Base-by-base conservation (phyloP, 306 rosid genomes). In the Cucumis hystrix region DNA sequence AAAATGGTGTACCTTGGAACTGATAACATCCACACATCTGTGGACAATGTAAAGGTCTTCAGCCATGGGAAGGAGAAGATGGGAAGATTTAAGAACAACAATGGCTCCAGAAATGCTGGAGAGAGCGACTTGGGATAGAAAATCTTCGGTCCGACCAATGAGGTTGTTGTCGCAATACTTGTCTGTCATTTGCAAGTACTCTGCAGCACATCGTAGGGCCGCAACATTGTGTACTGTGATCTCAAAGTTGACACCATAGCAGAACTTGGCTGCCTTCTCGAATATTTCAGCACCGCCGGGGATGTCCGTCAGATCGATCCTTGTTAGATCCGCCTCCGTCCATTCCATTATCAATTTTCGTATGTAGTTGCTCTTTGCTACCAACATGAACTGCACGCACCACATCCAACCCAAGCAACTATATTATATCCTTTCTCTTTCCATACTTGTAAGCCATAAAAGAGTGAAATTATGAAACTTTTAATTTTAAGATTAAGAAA, bases 251-350 rank as follows among this genome's bases (percentile, higher is more conserved):
- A 95, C 92, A 13, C 96, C 91, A 64, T 95, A 95, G 33, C 97
- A 95, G 89, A 95, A 95, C 51, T 88, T 95, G 6, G 97, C 99
- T 1, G 96, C 97, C 78, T 90, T 88, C 86, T 95, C 97, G 60
- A 92, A 95, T 74, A 85, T 86, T 79, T 92, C 97, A 0, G 90
- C 86, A 2, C 99, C 97, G 59, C 99, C 99, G 0, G 97, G 99
- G 45, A 92, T 87, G 63, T 87, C 84, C 0, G 97, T 77, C 17
- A 95, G 91, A 61, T 88, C 75, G 75, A 95, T 83, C 76, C 65
- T 81, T 21, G 92, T 84, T 5, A 95, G 83, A n/a, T 89, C 97
- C 5, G 87, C 86, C 35, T 89, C 90, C 1, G 78, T 74, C 6
- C 93, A 85, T 58, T 92, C 97, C 60, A 90, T 21, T 39, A 95